A percentile compares a stretch with the other conserved stretches of the same genome.
Conservation (phyloP, 441 rosid species). For the Brassica hybrid region DNA sequence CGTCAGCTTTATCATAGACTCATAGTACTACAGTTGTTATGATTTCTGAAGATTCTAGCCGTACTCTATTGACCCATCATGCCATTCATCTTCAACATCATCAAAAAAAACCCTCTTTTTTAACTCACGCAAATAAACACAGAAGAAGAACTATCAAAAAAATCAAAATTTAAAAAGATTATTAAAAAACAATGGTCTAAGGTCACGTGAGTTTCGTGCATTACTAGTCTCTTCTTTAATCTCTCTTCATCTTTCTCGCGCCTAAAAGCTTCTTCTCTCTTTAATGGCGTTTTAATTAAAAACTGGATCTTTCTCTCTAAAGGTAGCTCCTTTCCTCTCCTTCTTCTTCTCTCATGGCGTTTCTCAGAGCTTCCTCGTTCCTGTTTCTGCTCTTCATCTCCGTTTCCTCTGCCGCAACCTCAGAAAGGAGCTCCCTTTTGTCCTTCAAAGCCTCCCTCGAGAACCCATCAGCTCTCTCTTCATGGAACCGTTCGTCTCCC, state of each 20-base stretch:
- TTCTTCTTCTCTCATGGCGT: conserved; percentile 39
- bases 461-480: conserved; percentile 60
- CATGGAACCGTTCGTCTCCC: conserved; percentile 62
- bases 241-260: conserved; percentile 39
- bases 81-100: conserved; percentile 15
- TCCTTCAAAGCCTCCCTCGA: conserved; percentile 58
- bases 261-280: conserved; percentile 33
- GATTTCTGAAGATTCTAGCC: conserved; percentile 44
- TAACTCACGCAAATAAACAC: conserved; percentile 28
- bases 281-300: conserved; percentile 23
- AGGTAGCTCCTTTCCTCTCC: too few relatives aligned
- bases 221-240: too few relatives aligned
- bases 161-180: not conserved
- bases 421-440: conserved; percentile 51
- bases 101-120: not conserved
- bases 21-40: conserved; percentile 34
- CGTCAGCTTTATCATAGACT: conserved; percentile 36
- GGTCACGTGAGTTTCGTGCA: conserved; percentile 42
- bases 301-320: not conserved
- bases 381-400: conserved; percentile 32
- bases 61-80: conserved; percentile 33
- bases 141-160: not conserved
- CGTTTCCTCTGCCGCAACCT: conserved; percentile 29
- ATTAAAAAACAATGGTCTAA: conserved; percentile 35
- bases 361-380: conserved; percentile 12